These are phyloP conservation scores for Plasmodium inui DNA, from an alignment of 169 alveolate genomes.

Conservation along the genomic window DNA sequence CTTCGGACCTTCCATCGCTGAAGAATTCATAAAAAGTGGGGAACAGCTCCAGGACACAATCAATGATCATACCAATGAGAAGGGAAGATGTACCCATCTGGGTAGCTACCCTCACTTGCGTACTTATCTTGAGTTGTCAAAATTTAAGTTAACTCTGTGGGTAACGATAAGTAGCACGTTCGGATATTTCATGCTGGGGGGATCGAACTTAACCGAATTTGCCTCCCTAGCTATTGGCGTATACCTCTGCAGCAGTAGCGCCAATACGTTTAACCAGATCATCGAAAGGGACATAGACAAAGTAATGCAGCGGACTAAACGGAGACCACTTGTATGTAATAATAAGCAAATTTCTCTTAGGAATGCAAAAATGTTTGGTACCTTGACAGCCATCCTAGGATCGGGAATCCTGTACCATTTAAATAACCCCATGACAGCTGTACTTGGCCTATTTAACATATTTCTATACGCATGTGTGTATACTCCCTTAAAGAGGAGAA, in stretches of 20 bases:
- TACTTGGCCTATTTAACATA: slow-evolving; percentile 52
- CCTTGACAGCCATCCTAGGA: slow-evolving; percentile 45
- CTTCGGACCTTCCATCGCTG: neutral
- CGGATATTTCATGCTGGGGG: slow-evolving; percentile 84
- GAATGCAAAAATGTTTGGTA: slow-evolving; percentile 66
- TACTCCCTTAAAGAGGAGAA: slow-evolving; percentile 60
- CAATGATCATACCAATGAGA: neutral
- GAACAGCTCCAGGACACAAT: neutral
- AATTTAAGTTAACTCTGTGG: slow-evolving; percentile 84
- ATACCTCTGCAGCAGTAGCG: slow-evolving; percentile 84
- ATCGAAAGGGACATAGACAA: slow-evolving; percentile 81
- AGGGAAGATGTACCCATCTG: neutral
- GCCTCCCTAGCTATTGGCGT: slow-evolving; percentile 71
- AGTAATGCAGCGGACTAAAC: slow-evolving; percentile 82
- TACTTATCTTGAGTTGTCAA: slow-evolving; percentile 64
- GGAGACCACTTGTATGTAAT: slow-evolving; percentile 76
- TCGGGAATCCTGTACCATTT: slow-evolving; percentile 18
- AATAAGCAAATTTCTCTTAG: slow-evolving; percentile 17
- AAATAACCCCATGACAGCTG: slow-evolving; percentile 58
- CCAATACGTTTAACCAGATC: slow-evolving; percentile 84
- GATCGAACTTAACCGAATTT: neutral
- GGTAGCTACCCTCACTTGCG: neutral
- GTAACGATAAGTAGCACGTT: slow-evolving; percentile 85
- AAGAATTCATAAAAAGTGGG: neutral
- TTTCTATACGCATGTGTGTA: slow-evolving; percentile 62